These are phyloP conservation scores for Xylariales sp. DNA, from an alignment of 2,329 filamentous ascomycete species.

Conservation along the genomic window DNA sequence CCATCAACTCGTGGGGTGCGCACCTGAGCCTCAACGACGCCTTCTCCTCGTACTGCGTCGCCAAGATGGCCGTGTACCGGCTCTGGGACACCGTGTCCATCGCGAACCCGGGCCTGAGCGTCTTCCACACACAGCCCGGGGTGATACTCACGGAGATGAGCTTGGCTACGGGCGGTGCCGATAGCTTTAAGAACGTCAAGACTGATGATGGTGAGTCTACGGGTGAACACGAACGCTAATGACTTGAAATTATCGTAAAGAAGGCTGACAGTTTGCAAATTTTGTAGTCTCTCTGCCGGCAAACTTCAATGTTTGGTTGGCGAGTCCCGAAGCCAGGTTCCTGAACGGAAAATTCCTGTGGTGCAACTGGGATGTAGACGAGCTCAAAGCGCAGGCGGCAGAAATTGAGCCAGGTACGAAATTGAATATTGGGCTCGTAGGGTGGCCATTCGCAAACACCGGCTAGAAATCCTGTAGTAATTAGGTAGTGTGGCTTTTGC, in stretches of 20 bases:
- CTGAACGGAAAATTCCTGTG: constrained; percentile 41
- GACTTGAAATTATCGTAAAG: constrained; percentile 4
- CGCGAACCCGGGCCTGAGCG: constrained; percentile 33
- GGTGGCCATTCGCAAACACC: constrained; percentile 15
- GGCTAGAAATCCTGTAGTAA: no score
- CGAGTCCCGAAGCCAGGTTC: constrained; percentile 39
- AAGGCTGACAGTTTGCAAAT: constrained; percentile 1
- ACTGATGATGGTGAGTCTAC: constrained; percentile 27
- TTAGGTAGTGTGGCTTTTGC: no score
- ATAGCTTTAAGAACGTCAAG: no score
- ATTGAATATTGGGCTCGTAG: constrained; percentile 13
- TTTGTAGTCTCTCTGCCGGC: constrained; percentile 29
- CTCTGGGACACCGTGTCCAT: constrained; percentile 35
- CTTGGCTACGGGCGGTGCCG: constrained; percentile 10
- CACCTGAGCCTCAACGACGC: constrained; percentile 23
- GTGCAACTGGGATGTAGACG: constrained; percentile 47
- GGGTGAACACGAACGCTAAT: no score
- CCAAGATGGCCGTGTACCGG: constrained; percentile 35
- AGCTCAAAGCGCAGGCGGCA: constrained; percentile 34
- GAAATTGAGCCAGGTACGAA: constrained; percentile 21
- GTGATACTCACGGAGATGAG: constrained; percentile 22
- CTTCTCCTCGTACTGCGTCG: constrained; percentile 32
- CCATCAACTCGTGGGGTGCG: constrained; percentile 27
- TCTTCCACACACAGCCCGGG: constrained; percentile 40
- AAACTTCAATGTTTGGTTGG: constrained; percentile 39